These are phyloP conservation scores for Mucuna pruriens DNA, from an alignment of 306 rosid species.

Conservation along the genomic window DNA sequence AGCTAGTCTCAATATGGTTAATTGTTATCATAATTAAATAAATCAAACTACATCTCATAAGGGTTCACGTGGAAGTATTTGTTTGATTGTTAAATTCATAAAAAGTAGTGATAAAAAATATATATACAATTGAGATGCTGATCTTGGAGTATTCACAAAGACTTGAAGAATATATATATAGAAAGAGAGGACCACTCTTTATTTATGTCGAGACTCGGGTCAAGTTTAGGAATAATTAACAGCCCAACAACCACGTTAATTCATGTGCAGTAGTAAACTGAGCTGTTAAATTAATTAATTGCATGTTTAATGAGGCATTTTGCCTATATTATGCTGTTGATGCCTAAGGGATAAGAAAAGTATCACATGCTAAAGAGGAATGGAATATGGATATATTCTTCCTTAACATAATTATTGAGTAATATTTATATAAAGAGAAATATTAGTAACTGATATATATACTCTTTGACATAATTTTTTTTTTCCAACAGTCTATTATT, in stretches of 20 bases:
- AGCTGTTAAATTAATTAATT: neutral
- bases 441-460: neutral
- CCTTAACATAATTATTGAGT: slow-evolving; percentile 4
- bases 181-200: slow-evolving; percentile 19
- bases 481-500: neutral
- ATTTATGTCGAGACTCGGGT: neutral
- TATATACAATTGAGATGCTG: neutral
- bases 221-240: slow-evolving; percentile 12
- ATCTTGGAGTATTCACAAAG: neutral
- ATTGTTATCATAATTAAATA: neutral
- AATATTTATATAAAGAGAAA: neutral
- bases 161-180: neutral
- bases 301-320: neutral
- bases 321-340: neutral
- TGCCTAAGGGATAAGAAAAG: neutral
- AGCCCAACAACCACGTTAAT: neutral
- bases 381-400: neutral
- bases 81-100: neutral
- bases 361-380: neutral
- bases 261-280: neutral
- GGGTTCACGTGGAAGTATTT: neutral
- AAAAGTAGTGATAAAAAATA: neutral
- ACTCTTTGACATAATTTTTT: neutral
- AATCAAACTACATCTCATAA: neutral
- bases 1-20: neutral